phyloP scores from a whole-genome alignment of 2,329 filamentous ascomycete genomes.

The Botryotinia calthae region DNA sequence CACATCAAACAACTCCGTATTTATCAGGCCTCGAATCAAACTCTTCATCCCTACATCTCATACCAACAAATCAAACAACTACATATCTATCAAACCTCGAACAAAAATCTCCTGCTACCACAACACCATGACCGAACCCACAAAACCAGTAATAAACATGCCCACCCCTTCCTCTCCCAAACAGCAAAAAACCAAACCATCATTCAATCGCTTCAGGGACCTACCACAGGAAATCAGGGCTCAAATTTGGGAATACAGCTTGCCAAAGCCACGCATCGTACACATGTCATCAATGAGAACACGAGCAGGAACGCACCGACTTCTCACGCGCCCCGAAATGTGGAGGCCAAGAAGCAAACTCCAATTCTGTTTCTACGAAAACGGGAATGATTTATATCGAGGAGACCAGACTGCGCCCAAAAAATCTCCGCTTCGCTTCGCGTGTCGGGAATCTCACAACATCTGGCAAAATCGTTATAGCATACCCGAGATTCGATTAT shows the following conservation, averaged over 20 bases:
- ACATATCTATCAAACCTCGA: neutral
- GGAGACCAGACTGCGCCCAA: neutral
- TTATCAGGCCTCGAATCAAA: neutral
- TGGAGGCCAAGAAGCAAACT: accelerated
- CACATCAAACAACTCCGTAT: neutral
- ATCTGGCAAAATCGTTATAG: neutral
- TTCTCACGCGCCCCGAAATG: neutral
- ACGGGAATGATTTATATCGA: neutral
- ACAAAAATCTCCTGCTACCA: neutral
- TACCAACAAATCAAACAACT: neutral
- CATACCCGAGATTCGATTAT: neutral
- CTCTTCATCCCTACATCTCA: neutral
- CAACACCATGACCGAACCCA: neutral
- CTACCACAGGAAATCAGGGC: neutral
- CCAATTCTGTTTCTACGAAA: neutral
- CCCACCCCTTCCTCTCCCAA: no score
- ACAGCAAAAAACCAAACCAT: neutral
- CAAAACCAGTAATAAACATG: no score
- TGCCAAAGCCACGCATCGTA: neutral
- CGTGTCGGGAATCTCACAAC: neutral
- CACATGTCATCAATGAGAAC: neutral
- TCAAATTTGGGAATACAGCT: neutral
- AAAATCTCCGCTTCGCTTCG: neutral
- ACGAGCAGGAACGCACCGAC: neutral
- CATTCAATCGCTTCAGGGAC: neutral